Conservation (phyloP, 768 basidiomycete genomes). For the Coprinopsis sp. region DNA sequence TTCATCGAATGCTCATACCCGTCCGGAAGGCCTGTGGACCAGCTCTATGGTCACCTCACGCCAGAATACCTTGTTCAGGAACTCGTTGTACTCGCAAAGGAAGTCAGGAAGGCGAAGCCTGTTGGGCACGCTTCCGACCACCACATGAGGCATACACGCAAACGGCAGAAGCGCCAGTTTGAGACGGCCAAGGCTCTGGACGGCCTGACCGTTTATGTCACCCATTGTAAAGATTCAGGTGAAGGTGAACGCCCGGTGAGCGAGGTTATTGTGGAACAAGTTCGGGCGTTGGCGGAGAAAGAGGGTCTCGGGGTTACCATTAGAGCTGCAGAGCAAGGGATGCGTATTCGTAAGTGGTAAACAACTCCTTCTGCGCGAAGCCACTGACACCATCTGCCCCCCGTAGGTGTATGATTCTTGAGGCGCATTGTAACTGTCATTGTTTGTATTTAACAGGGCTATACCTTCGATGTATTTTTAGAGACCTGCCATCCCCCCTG, state of each 20-base stretch:
- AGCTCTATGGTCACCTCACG: conserved; percentile 82
- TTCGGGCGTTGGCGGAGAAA: conserved; percentile 54
- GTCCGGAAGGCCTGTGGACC: conserved; percentile 58
- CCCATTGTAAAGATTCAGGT: conserved; percentile 81
- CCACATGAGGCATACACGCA: conserved; percentile 28
- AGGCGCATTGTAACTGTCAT: too few relatives aligned
- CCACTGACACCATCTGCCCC: too few relatives aligned
- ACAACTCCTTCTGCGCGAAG: too few relatives aligned
- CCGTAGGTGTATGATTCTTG: too few relatives aligned
- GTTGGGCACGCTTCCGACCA: conserved; percentile 18
- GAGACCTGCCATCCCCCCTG: too few relatives aligned
- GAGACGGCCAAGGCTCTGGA: conserved; percentile 48
- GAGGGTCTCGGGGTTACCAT: conserved; percentile 69
- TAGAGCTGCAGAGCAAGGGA: conserved; percentile 71
- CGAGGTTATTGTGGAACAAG: conserved; percentile 70
- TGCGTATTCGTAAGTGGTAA: conserved; percentile 70
- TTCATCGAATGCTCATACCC: conserved; percentile 97
- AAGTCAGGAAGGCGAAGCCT: conserved; percentile 50
- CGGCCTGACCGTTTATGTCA: conserved; percentile 70
- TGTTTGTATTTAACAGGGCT: too few relatives aligned
- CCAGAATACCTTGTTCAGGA: conserved; percentile 79
- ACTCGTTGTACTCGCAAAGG: conserved; percentile 60
- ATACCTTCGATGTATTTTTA: too few relatives aligned
- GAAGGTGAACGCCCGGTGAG: conserved; percentile 47
- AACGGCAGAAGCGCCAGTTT: conserved; percentile 38